These are phyloP conservation scores for Colletotrichum sp. DNA, from an alignment of 2,329 filamentous ascomycete genomes.

Conservation along the genomic window DNA sequence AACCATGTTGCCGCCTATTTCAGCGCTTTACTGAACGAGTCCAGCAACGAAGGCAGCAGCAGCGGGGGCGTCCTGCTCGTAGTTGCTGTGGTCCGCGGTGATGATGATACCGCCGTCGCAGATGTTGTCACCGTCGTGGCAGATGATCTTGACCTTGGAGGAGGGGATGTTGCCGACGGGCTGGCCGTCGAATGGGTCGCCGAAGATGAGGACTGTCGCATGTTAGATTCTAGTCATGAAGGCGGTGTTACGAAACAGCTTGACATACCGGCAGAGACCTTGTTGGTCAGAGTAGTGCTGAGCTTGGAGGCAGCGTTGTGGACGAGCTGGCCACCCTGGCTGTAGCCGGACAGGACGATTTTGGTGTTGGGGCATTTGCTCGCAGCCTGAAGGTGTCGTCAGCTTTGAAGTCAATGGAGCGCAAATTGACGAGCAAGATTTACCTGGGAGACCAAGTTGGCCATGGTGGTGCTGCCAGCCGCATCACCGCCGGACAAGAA, in stretches of 20 bases:
- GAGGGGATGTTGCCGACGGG: constrained; percentile 1
- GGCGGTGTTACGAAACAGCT: neutral
- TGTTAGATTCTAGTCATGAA: neutral
- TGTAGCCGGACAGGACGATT: constrained; percentile 54
- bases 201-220: constrained; percentile 19
- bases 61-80: constrained; percentile 30
- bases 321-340: constrained; percentile 43
- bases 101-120: constrained; percentile 32
- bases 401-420: neutral
- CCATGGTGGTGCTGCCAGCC: constrained; percentile 48
- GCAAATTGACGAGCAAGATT: neutral
- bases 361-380: constrained; percentile 49
- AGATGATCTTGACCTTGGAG: constrained; percentile 28
- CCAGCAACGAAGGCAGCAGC: constrained; percentile 32
- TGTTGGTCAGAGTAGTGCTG: constrained; percentile 36
- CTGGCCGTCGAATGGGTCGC: constrained; percentile 16
- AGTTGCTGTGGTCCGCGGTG: constrained; percentile 29
- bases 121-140: constrained; percentile 36
- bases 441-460: neutral
- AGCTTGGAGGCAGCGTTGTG: constrained; percentile 48
- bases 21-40: constrained; percentile 1
- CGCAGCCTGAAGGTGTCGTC: constrained; percentile 32
- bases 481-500: constrained; percentile 51
- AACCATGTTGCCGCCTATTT: neutral
- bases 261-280: constrained; percentile 29